phyloP scores from a whole-genome alignment of 2,329 filamentous ascomycete genomes.

The Neopestalotiopsis sp. region DNA sequence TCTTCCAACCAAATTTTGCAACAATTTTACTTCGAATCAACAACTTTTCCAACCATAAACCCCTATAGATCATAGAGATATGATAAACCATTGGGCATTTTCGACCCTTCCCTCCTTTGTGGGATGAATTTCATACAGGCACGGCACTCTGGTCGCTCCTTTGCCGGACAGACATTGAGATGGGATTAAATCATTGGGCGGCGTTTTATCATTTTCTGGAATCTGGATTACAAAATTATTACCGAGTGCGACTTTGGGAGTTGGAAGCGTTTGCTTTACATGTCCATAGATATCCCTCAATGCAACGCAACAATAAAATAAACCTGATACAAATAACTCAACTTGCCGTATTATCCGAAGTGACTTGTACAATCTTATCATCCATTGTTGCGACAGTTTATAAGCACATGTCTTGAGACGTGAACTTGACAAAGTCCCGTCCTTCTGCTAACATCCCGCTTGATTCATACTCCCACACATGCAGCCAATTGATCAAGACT shows the following conservation, averaged over 20 bases:
- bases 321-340: background rate
- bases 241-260: background rate
- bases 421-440: too few relatives aligned
- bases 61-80: slow-evolving; percentile 12
- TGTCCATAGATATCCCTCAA: background rate
- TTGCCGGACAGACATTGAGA: background rate
- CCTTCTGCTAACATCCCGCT: too few relatives aligned
- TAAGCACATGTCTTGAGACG: too few relatives aligned
- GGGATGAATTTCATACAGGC: background rate
- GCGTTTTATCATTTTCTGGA: slow-evolving; percentile 7
- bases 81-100: background rate
- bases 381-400: too few relatives aligned
- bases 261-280: background rate
- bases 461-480: too few relatives aligned
- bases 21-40: background rate
- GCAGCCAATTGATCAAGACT: too few relatives aligned
- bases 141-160: slow-evolving; percentile 9
- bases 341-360: too few relatives aligned
- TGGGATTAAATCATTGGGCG: slow-evolving; percentile 15
- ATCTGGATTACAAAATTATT: background rate
- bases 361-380: too few relatives aligned
- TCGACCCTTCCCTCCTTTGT: slow-evolving; percentile 13
- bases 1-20: background rate
- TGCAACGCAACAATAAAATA: background rate
- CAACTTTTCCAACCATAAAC: background rate